phyloP scores from a whole-genome alignment of 2,329 filamentous ascomycete genomes.

The Trichoderma sp. region DNA sequence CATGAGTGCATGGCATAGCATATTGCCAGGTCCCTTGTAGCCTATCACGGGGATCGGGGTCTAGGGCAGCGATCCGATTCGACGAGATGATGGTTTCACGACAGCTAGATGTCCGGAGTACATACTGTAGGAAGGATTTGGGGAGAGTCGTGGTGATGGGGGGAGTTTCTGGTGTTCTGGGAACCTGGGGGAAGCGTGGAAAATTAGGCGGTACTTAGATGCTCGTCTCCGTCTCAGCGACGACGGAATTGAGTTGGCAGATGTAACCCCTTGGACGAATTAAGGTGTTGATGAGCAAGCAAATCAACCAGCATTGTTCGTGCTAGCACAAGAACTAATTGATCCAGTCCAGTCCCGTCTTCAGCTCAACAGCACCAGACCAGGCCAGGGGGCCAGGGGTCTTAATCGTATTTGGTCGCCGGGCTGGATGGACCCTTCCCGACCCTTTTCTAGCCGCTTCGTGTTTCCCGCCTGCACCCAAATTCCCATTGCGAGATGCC shows the following conservation, averaged over 20 bases:
- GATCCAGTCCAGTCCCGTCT: background rate
- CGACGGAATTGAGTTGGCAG: background rate
- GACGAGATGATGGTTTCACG: background rate
- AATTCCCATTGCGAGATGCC: background rate
- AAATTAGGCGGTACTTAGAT: background rate
- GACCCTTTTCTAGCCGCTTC: background rate
- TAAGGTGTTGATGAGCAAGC: background rate
- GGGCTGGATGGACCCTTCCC: background rate
- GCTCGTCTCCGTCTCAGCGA: background rate
- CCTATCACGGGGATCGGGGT: background rate
- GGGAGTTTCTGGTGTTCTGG: background rate
- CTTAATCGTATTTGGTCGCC: background rate
- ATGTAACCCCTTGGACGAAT: background rate
- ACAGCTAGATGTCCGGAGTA: background rate
- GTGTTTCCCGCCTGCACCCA: background rate
- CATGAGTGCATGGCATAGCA: background rate
- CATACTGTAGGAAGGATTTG: background rate
- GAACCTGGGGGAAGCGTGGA: background rate
- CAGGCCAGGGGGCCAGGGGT: background rate
- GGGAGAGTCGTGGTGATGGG: background rate
- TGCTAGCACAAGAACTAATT: background rate
- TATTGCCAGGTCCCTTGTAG: background rate
- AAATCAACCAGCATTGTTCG: background rate
- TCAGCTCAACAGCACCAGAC: background rate
- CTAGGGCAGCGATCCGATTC: constrained; percentile 11